Percentiles rank a stretch among this genome's conserved stretches.
Conservation (phyloP, 1,139 yeast species). For the Geotrichum fermentans region DNA sequence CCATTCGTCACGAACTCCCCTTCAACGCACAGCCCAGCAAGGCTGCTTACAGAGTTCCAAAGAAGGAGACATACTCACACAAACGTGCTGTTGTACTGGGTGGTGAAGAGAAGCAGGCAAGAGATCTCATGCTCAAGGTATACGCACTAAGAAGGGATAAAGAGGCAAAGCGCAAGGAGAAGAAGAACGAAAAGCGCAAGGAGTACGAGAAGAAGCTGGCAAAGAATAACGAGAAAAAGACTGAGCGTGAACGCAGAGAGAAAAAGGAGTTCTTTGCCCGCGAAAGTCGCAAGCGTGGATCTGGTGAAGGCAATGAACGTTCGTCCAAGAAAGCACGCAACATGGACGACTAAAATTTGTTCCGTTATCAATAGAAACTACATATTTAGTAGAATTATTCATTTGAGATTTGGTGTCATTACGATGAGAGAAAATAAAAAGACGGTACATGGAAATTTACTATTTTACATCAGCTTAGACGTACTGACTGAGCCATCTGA, state of each 20-base stretch:
- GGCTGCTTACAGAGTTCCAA: constrained; percentile 10
- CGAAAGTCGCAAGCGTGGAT: constrained; percentile 63
- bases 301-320: constrained; percentile 23
- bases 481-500: constrained; percentile 93
- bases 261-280: constrained; percentile 81
- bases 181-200: constrained; percentile 71
- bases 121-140: constrained; percentile 83
- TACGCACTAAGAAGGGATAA: constrained; percentile 81
- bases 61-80: constrained; percentile 69
- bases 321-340: constrained; percentile 21
- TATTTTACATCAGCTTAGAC: constrained; percentile 44
- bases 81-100: constrained; percentile 92
- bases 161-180: constrained; percentile 68
- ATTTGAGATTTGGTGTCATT: not conserved
- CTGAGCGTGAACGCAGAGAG: constrained; percentile 73
- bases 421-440: not conserved
- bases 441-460: not conserved
- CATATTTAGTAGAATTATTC: not conserved
- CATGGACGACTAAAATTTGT: constrained; percentile 10
- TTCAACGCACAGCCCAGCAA: constrained; percentile 79
- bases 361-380: not conserved
- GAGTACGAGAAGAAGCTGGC: constrained; percentile 72
- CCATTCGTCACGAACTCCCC: constrained; percentile 73
- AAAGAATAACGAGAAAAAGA: constrained; percentile 63
- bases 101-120: constrained; percentile 90